These are phyloP conservation scores for Pythium aquatile DNA, from an alignment of 352 stramenopile species.

Conservation along the genomic window DNA sequence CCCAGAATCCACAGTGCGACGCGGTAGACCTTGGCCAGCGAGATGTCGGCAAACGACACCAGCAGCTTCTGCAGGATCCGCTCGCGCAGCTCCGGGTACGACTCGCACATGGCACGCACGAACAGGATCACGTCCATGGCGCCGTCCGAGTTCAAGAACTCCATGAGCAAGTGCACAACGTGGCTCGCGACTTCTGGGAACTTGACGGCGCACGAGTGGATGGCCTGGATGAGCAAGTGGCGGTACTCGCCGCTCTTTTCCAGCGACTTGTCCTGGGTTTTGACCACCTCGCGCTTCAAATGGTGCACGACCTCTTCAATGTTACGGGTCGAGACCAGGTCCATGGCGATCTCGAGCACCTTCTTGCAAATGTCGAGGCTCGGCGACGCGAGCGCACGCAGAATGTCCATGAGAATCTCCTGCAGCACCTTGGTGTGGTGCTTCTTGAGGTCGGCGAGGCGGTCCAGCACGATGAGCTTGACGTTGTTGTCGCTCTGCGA, in stretches of 20 bases:
- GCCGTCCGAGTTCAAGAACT: slow-evolving; percentile 97
- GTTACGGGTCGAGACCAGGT: slow-evolving; percentile 96
- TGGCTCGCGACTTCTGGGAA: slow-evolving; percentile 97
- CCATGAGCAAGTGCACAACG: slow-evolving; percentile 99
- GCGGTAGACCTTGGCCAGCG: slow-evolving; percentile 94
- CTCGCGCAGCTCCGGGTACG: slow-evolving; percentile 92
- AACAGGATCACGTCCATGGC: slow-evolving; percentile 99
- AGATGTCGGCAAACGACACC: slow-evolving; percentile 93
- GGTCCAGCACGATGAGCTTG: slow-evolving; percentile 99
- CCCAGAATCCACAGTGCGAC: slow-evolving; percentile 97
- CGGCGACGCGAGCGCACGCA: slow-evolving; percentile 94
- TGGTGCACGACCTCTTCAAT: slow-evolving; percentile 96
- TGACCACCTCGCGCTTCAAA: slow-evolving; percentile 90
- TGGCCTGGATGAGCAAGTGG: slow-evolving; percentile 97
- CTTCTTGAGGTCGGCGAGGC: slow-evolving; percentile 96
- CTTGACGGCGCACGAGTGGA: slow-evolving; percentile 97
- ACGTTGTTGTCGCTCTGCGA: slow-evolving; percentile 99
- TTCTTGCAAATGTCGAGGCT: slow-evolving; percentile 99
- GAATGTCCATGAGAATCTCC: slow-evolving; percentile 99
- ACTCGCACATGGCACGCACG: slow-evolving; percentile 97
- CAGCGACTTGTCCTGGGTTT: slow-evolving; percentile 87
- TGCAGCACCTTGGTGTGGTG: slow-evolving; percentile 97
- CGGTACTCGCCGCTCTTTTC: slow-evolving; percentile 97
- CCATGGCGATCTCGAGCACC: slow-evolving; percentile 97
- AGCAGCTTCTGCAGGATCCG: slow-evolving; percentile 95